Evolutionary conservation across 768 basidiomycete genomes (phyloP), one percentile per base, ranked within the genome.

Genomic region (Termitomyces titanicus): DNA sequence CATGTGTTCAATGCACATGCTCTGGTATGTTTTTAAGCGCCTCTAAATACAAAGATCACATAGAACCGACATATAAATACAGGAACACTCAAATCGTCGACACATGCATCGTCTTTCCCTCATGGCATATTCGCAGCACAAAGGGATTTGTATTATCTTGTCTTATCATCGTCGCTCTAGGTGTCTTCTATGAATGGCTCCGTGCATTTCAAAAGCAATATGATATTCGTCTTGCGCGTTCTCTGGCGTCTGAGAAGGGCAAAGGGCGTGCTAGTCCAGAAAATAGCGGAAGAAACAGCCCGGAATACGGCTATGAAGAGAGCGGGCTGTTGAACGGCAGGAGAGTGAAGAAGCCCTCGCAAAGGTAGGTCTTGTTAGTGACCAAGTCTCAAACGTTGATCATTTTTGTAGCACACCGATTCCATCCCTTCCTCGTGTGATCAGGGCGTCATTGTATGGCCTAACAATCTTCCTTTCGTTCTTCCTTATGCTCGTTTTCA

Each of bases 401-500:
- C 25, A 43, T 6, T 20, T n/a, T 0, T 24, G 12, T 57, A 87
- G 86, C 18, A 74, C 72, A 9, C 73, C 73, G 10, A 77, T 88
- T 1, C 84, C 86, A 0, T 55, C 72, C 22, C 51, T 72, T 8
- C 70, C 76, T 38, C 83, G 87, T 22, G 57, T 76, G n/a, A 62
- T 85, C 42, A 79, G 91, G 24, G 88, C 92, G 6, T 61, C 67
- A 1, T 66, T 92, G 35, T 96, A 95, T 63, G 92, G 86, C n/a
- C 70, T 77, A 4, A 83, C 83, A 3, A 83, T 93, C 20, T 86
- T 87, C 68, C 69, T 93, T 55, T 90, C 90, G 34, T 90, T 89
- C 77, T 92, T 92, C 81, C 82, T 93, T 66, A 97, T 97, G 94
- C 75, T 97, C 55, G 85, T 96, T 38, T 94, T 93, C 71, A 96